These are phyloP conservation scores for Diaporthe ampelina DNA, from an alignment of 2,329 filamentous ascomycete genomes.

Conservation along the genomic window DNA sequence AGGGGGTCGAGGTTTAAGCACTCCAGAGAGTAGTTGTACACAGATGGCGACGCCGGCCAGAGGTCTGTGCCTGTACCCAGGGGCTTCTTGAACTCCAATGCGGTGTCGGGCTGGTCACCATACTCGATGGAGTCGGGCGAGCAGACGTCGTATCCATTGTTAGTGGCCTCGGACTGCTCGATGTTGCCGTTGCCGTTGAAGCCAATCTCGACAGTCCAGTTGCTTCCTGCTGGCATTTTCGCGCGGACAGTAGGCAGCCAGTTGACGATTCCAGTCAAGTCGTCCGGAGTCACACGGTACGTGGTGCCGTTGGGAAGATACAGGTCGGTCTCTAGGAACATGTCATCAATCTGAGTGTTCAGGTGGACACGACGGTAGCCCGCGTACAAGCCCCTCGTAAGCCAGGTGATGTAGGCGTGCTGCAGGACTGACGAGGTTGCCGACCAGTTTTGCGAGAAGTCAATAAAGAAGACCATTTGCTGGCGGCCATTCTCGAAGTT, in stretches of 20 bases:
- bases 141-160: background rate
- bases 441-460: constrained; percentile 19
- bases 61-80: constrained; percentile 2
- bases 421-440: constrained; percentile 21
- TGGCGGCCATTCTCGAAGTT: constrained; percentile 23
- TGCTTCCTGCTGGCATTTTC: constrained; percentile 17
- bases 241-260: constrained; percentile 12
- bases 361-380: constrained; percentile 22
- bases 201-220: constrained; percentile 16
- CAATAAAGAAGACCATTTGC: constrained; percentile 31
- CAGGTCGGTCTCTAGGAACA: constrained; percentile 27
- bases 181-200: constrained; percentile 28
- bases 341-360: constrained; percentile 30
- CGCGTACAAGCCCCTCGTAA: constrained; percentile 19
- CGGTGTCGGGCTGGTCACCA: constrained; percentile 22
- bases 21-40: constrained; percentile 4
- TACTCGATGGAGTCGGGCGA: constrained; percentile 23
- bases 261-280: constrained; percentile 17
- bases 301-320: constrained; percentile 16
- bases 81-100: constrained; percentile 26
- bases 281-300: constrained; percentile 11
- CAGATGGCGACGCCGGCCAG: constrained; percentile 4
- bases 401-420: constrained; percentile 22
- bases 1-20: constrained; percentile 26
- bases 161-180: constrained; percentile 13